These are phyloP conservation scores for Rhododendron molle DNA, from an alignment of 148 eudicot species.

Conservation along the genomic window DNA sequence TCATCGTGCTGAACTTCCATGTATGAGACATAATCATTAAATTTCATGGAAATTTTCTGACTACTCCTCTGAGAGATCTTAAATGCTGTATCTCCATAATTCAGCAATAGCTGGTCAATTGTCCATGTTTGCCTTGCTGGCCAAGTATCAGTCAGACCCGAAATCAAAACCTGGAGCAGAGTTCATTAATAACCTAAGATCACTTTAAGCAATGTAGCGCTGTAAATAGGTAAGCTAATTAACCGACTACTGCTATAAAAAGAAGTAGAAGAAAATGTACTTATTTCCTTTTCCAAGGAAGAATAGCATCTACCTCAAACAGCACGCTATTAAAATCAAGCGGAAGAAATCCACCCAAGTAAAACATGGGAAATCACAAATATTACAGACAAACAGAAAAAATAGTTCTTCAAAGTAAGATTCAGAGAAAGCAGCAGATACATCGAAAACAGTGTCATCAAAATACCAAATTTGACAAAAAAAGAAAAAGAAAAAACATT, in stretches of 20 bases:
- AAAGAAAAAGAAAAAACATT: neutral
- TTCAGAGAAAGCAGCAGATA: neutral
- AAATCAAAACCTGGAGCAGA: constrained; percentile 60
- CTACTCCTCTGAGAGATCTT: constrained; percentile 80
- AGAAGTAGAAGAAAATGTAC: neutral
- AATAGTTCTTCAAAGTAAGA: neutral
- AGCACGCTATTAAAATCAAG: neutral
- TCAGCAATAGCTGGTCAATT: constrained; percentile 48
- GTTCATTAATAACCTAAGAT: constrained; percentile 12
- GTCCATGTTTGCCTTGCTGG: constrained; percentile 76
- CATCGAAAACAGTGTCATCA: neutral
- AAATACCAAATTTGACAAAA: neutral
- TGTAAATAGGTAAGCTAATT: neutral
- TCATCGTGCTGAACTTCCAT: constrained; percentile 86
- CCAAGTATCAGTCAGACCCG: constrained; percentile 83
- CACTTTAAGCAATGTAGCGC: neutral
- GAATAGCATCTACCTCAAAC: neutral
- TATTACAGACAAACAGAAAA: neutral
- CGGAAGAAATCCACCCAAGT: neutral
- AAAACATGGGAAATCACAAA: neutral
- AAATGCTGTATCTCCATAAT: constrained; percentile 72
- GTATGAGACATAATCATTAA: constrained; percentile 72
- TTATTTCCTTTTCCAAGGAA: neutral
- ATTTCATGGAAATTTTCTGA: constrained; percentile 54
- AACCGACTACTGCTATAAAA: neutral